A percentile compares a stretch with the other conserved stretches of the same genome.
phyloP scores from a whole-genome alignment of 1,284 basidiomycete species.

The Pisolithus thermaeus region DNA sequence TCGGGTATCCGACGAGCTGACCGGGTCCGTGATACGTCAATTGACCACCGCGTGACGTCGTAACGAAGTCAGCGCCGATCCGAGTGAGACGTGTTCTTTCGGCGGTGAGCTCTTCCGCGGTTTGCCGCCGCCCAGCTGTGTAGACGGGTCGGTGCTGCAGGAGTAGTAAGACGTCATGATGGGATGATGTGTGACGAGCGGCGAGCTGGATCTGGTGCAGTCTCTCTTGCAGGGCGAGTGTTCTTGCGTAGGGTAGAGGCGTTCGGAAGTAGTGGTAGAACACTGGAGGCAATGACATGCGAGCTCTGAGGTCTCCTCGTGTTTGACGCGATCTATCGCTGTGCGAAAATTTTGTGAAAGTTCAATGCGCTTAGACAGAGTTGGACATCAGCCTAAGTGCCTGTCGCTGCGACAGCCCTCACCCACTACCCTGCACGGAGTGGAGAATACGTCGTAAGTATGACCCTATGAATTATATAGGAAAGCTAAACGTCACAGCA shows the following conservation, averaged over 20 bases:
- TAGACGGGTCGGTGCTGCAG: constrained; percentile 91
- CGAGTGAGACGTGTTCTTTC: constrained; percentile 65
- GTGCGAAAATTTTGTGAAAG: no score
- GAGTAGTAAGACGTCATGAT: constrained; percentile 66
- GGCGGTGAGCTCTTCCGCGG: constrained; percentile 50
- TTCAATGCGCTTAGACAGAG: no score
- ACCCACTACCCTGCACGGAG: no score
- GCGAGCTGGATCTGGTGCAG: constrained; percentile 59
- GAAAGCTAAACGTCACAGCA: no score
- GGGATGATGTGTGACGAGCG: constrained; percentile 39
- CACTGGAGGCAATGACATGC: constrained; percentile 56
- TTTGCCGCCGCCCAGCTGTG: constrained; percentile 86
- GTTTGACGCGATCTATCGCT: no score
- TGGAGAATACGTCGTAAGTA: no score
- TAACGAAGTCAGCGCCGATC: constrained; percentile 85
- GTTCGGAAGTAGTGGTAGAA: constrained; percentile 71
- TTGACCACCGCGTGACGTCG: constrained; percentile 85
- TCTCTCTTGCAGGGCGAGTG: constrained; percentile 66
- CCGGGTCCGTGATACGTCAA: constrained; percentile 98
- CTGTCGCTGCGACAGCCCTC: no score
- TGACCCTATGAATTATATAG: no score
- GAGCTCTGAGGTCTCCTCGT: not conserved
- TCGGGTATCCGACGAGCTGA: constrained; percentile 93
- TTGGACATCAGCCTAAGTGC: no score
- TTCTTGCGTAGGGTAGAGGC: constrained; percentile 67